A percentile compares a stretch with the other conserved stretches of the same genome.
These are phyloP conservation scores for Pleurotus salmoneostramineus DNA, from an alignment of 768 basidiomycete genomes.

Conservation along the genomic window DNA sequence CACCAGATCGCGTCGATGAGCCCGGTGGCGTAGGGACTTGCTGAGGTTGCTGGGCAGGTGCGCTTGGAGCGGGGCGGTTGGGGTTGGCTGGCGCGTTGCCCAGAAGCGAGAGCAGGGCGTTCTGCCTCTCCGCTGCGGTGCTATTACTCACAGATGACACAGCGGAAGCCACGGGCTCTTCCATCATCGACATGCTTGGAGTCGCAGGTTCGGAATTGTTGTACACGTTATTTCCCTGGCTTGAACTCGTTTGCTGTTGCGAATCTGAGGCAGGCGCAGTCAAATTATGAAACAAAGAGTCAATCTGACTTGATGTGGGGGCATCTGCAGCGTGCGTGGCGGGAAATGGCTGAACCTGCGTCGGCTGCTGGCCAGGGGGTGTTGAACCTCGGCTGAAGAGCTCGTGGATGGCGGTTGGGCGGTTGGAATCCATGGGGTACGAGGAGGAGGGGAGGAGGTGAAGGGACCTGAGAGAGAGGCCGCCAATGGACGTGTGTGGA, in stretches of 20 bases:
- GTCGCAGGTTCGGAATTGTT: conserved; percentile 29
- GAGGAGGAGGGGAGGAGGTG: conserved; percentile 6
- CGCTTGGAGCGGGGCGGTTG: conserved; percentile 15
- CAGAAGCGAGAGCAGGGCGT: conserved; percentile 68
- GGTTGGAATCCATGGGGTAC: conserved; percentile 33
- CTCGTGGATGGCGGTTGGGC: conserved; percentile 37
- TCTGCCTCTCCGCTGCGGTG: conserved; percentile 63
- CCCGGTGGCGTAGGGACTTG: conserved; percentile 72
- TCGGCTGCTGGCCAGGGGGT: conserved; percentile 37
- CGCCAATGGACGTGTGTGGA: neutral
- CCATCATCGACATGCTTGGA: conserved; percentile 41
- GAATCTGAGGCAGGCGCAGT: conserved; percentile 37
- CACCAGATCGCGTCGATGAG: conserved; percentile 50
- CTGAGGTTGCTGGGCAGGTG: conserved; percentile 35
- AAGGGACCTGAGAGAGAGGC: neutral
- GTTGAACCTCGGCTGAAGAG: conserved; percentile 55
- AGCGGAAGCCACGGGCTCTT: conserved; percentile 39
- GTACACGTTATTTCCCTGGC: conserved; percentile 20
- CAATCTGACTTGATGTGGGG: conserved; percentile 57
- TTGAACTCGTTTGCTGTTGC: conserved; percentile 20
- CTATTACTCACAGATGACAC: conserved; percentile 33
- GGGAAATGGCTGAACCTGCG: conserved; percentile 27
- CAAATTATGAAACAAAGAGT: conserved; percentile 63
- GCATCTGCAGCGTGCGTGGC: conserved; percentile 35
- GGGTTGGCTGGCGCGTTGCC: conserved; percentile 39